Evolutionary conservation across 2,329 filamentous ascomycete genomes (phyloP).

Genomic region (Lasiodiplodia gonubiensis): DNA sequence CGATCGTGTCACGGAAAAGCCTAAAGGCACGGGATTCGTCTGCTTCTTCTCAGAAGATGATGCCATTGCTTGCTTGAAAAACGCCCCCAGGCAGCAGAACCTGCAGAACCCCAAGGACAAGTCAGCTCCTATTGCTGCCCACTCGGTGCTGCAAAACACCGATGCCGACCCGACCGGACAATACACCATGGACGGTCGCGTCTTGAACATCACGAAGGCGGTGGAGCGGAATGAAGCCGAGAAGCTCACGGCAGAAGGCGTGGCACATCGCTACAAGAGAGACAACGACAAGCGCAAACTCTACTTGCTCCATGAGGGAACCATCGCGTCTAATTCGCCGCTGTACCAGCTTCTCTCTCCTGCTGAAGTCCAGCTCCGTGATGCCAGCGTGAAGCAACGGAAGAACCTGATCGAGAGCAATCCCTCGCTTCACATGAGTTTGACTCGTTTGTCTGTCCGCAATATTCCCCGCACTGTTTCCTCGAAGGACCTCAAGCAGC

Average conservation of each 20-base stretch:
- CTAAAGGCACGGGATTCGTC: constrained; percentile 92
- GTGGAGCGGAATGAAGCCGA: constrained; percentile 83
- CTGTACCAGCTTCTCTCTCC: constrained; percentile 77
- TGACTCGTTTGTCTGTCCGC: constrained; percentile 88
- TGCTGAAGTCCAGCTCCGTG: constrained; percentile 84
- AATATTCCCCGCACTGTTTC: constrained; percentile 85
- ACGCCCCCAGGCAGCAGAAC: constrained; percentile 63
- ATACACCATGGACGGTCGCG: constrained; percentile 89
- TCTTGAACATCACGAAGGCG: constrained; percentile 82
- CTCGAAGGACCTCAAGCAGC: constrained; percentile 86
- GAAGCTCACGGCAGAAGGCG: constrained; percentile 73
- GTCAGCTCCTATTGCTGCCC: constrained; percentile 56
- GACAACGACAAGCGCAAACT: constrained; percentile 90
- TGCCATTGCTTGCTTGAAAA: constrained; percentile 75
- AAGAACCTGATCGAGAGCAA: constrained; percentile 91
- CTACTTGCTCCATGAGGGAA: constrained; percentile 86
- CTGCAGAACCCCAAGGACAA: constrained; percentile 46
- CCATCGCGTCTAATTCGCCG: constrained; percentile 76
- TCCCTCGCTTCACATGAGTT: constrained; percentile 82
- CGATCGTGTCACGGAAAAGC: constrained; percentile 81
- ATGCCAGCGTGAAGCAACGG: constrained; percentile 84
- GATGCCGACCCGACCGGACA: constrained; percentile 78
- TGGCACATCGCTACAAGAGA: constrained; percentile 65
- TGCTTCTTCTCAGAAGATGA: constrained; percentile 84
- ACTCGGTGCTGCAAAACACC: constrained; percentile 88